Evolutionary conservation across 2,329 filamentous ascomycete species (phyloP), one percentile per base, ranked within the genome.

Genomic region (Colletotrichum abscissum): DNA sequence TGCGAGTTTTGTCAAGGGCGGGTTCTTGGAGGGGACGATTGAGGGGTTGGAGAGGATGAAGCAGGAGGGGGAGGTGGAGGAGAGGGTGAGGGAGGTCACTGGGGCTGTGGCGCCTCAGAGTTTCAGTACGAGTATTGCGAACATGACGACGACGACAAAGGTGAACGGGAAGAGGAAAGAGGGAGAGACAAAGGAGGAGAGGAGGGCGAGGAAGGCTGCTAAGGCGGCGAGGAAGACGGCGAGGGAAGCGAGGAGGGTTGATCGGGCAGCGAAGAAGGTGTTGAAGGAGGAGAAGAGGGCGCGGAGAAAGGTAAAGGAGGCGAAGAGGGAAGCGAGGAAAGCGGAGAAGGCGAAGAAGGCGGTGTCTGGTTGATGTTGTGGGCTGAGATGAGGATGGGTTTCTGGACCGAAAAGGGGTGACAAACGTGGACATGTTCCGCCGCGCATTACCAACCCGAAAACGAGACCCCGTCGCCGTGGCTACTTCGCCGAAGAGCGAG

Each of bases 1-100:
- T 80, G 90, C 92, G 9, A 92, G 91, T 63, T 98, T 99, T 80
- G 94, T 98, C 28, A 91, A 90, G 75, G 97, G 97, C 9, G 93
- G 95, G 67, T 86, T 91, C 26, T 86, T 98, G 69, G 86, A 90
- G 54, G 95, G 95, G 3, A 97, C 95, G 3, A 82, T 94, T 64
- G 79, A 11, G 62, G 77, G 73, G 74, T 76, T 68, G 76, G 78
- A 78, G 78, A 77, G 60, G 56, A 54, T 42, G 5, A 38, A 59
- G 22, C 63, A 46, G 12, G 63, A 68, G 12, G 28, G 65, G 24
- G 49, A 77, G 35, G 79, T 78, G 42, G 79, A 78, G 33, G 77
- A 58, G 30, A 75, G 72, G 33, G 33, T 35, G 9, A 12, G 4
- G 33, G 33, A 35, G 11, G 33, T 35, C 12, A 35, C 33, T 16